Conservation (phyloP, 768 basidiomycete genomes). For the Termitomyces sp. region DNA sequence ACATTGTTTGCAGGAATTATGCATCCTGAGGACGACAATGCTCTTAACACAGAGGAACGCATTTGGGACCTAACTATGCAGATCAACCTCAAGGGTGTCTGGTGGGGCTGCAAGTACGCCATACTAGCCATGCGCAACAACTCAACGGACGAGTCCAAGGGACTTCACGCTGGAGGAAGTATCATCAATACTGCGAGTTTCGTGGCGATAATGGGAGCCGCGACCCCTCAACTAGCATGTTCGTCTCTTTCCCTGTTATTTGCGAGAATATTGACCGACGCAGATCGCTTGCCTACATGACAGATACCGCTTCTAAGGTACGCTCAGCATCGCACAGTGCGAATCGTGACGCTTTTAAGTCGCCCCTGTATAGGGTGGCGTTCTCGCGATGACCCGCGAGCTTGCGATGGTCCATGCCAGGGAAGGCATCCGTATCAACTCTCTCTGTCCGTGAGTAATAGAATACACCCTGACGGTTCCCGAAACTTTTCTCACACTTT, state of each 20-base stretch:
- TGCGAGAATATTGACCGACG: slow-evolving; percentile 9
- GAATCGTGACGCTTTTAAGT: not conserved
- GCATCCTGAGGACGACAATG: slow-evolving; percentile 94
- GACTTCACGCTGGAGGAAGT: slow-evolving; percentile 77
- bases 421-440: slow-evolving; percentile 95
- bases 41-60: slow-evolving; percentile 91
- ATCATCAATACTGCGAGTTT: slow-evolving; percentile 99
- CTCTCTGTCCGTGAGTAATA: slow-evolving; percentile 83
- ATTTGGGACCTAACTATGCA: slow-evolving; percentile 95
- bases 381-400: slow-evolving; percentile 98
- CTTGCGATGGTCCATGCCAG: slow-evolving; percentile 96
- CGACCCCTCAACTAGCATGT: slow-evolving; percentile 99
- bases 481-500: slow-evolving; percentile 7
- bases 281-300: not conserved
- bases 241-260: slow-evolving; percentile 23
- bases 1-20: slow-evolving; percentile 69
- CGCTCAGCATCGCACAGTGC: not conserved
- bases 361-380: slow-evolving; percentile 64
- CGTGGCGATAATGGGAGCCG: slow-evolving; percentile 92
- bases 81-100: slow-evolving; percentile 97
- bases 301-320: slow-evolving; percentile 94
- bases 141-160: slow-evolving; percentile 73
- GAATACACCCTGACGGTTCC: not conserved
- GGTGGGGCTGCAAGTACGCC: slow-evolving; percentile 99
- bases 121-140: slow-evolving; percentile 96